Evolutionary conservation across 805 yeast species (phyloP), one percentile per base, ranked within the genome.

Genomic region (Candida qinlingensis): DNA sequence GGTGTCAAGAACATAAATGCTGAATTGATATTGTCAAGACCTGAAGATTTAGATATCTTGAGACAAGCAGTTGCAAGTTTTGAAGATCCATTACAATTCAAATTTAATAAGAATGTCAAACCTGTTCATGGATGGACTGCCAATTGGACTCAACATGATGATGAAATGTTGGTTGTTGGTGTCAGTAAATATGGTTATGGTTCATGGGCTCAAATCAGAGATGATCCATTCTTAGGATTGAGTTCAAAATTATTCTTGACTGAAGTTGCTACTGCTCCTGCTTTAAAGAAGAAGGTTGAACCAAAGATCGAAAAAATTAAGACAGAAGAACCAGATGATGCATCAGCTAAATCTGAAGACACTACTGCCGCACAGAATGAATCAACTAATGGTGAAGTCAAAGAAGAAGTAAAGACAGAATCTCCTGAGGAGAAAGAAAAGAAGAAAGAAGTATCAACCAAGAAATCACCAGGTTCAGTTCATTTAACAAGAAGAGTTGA

Each of bases 161-260:
- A 94, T 65, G 86, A 90, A 45, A 86, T 82, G 81, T 73, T 94
- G 46, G 66, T 94, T 52, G 79, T 87, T 35, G 99, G 99, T 54
- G 86, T 92, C 26, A 77, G 79, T 61, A 90, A 88, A 67, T 91
- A 91, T 67, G 99, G 99, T 0, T 91, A 89, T 65, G 98, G 98
- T 13, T 83, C 96, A 1, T 94, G 99, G 99, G 64, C 77, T 3
- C 91, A 87, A 61, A 91, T 94, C 41, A 76, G 99, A 62, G 99
- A 94, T 68, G 99, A 94, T 68, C 98, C 99, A 2, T 76, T 88
- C 45, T 74, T 94, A 50, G 91, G 90, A 9, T 72, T 94, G 52
- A 86, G 88, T 52, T 88, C 89, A 57, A 94, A 89, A 71, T 70
- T 94, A 55, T 94, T 81, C 60, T 73, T 94, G 57, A 79, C 74